Conservation (phyloP, 306 rosid genomes). For the Cucurbita pepo region DNA sequence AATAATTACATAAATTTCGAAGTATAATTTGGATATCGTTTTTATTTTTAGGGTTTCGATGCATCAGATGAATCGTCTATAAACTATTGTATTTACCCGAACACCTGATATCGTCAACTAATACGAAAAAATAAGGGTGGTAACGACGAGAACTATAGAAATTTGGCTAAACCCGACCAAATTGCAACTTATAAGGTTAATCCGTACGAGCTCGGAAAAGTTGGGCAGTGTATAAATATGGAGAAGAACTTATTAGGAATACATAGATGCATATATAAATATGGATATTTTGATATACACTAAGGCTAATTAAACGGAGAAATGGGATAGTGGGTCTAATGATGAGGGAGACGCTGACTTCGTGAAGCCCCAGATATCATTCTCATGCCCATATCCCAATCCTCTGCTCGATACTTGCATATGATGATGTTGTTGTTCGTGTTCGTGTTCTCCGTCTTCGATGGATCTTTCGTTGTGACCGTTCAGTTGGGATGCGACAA, state of each 20-base stretch:
- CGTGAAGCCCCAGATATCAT: constrained; percentile 30
- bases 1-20: neutral
- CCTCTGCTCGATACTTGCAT: constrained; percentile 16
- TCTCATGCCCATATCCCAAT: constrained; percentile 14
- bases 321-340: constrained; percentile 40
- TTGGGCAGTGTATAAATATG: neutral
- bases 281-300: neutral
- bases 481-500: constrained; percentile 43
- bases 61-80: too few relatives aligned
- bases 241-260: neutral
- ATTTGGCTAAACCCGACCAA: too few relatives aligned
- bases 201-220: neutral
- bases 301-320: constrained; percentile 22
- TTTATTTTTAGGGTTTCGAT: too few relatives aligned
- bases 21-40: too few relatives aligned
- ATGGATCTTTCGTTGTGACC: constrained; percentile 21
- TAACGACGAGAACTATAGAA: too few relatives aligned
- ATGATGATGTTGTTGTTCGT: neutral
- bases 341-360: constrained; percentile 25
- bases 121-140: too few relatives aligned
- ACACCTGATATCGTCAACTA: too few relatives aligned
- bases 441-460: neutral
- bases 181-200: too few relatives aligned
- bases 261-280: neutral
- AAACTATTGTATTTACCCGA: too few relatives aligned